Percentiles rank a stretch among this genome's conserved stretches.
Evolutionary conservation across 805 yeast species (phyloP).

Genomic region (Kluyveromyces nonfermentans): DNA sequence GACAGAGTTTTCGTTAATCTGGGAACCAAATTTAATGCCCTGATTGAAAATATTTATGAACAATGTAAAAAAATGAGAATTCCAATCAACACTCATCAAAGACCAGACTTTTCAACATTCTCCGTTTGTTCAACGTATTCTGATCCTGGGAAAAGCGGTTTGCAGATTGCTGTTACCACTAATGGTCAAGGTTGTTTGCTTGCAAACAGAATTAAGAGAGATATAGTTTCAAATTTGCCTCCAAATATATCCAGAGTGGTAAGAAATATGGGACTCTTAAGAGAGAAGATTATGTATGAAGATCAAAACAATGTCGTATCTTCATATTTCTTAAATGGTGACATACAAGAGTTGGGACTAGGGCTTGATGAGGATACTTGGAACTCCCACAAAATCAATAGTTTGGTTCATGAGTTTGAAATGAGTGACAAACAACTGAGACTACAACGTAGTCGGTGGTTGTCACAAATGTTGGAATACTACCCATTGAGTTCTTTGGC

Average conservation of each 20-base stretch:
- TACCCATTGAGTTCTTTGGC: conserved; percentile 66
- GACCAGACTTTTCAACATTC: conserved; percentile 64
- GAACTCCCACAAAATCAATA: conserved; percentile 49
- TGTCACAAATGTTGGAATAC: conserved; percentile 84
- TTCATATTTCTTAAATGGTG: conserved; percentile 6
- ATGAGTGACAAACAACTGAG: conserved; percentile 44
- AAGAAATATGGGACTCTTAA: conserved; percentile 55
- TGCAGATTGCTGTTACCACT: conserved; percentile 78
- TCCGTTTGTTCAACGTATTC: conserved; percentile 61
- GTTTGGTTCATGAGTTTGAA: conserved; percentile 50
- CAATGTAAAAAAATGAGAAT: conserved; percentile 56
- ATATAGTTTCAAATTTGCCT: conserved; percentile 57
- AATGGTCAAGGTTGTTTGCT: conserved; percentile 84
- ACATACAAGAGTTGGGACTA: conserved; percentile 27
- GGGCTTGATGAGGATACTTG: conserved; percentile 60
- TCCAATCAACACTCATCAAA: conserved; percentile 74
- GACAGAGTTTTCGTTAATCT: conserved; percentile 68
- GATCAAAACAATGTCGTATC: conserved; percentile 29
- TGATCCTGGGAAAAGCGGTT: conserved; percentile 47
- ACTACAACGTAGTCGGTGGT: conserved; percentile 66
- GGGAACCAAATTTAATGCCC: conserved; percentile 20
- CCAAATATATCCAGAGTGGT: conserved; percentile 61
- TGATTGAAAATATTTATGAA: conserved; percentile 36
- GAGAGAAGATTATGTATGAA: conserved; percentile 45
- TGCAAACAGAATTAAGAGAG: conserved; percentile 73